These are phyloP conservation scores for thale cress (Arabidopsis thaliana) DNA, from an alignment of 345 rosid genomes.

Conservation along the genomic window TAIR10.1 NC_003074.8:123501-124000, in stretches of 20 bases:
- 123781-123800: neutral
- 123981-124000: neutral
- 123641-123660: conserved; percentile 4
- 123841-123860: neutral
- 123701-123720: neutral
- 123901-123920: neutral
- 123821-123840: neutral
- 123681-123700: neutral
- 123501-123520: neutral
- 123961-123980: neutral
- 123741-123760: neutral
- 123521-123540: conserved; percentile 2
- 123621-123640: neutral
- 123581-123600: neutral
- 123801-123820: neutral
- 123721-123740: neutral
- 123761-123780: neutral
- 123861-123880: neutral
- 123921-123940: neutral
- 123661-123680: neutral
- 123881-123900: neutral
- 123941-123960: neutral
- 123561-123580: neutral
- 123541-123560: neutral
- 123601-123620: neutral